These are phyloP conservation scores for Naganishia vishniacii DNA, from an alignment of 768 basidiomycete species.

Conservation along the genomic window DNA sequence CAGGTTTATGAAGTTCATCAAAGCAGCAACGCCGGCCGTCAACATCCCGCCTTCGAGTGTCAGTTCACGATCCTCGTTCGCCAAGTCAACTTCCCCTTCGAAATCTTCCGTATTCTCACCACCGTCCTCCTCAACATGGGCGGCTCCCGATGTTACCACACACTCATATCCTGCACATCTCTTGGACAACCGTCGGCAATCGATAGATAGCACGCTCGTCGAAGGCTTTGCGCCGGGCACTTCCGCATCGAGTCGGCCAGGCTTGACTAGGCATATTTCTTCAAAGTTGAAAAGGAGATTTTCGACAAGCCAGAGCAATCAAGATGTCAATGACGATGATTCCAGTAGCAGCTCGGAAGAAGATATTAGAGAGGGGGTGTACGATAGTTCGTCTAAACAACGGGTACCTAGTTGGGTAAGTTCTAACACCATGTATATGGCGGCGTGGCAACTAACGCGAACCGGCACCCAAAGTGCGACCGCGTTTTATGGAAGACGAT, in stretches of 20 bases:
- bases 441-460: no score
- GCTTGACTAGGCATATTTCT: slow-evolving; percentile 20
- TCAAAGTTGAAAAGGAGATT: slow-evolving; percentile 22
- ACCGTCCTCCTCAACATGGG: not conserved
- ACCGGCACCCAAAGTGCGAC: slow-evolving; percentile 40
- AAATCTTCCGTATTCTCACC: slow-evolving; percentile 3
- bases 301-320: slow-evolving; percentile 7
- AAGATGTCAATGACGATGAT: slow-evolving; percentile 17
- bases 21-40: slow-evolving; percentile 17
- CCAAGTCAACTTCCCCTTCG: slow-evolving; percentile 13
- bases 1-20: slow-evolving; percentile 39
- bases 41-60: slow-evolving; percentile 2
- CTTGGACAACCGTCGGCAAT: slow-evolving; percentile 7
- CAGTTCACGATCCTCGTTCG: slow-evolving; percentile 2
- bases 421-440: not conserved
- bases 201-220: slow-evolving; percentile 23
- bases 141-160: not conserved
- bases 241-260: slow-evolving; percentile 6
- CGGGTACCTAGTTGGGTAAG: slow-evolving; percentile 48
- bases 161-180: slow-evolving; percentile 9
- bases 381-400: slow-evolving; percentile 48
- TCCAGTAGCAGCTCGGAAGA: slow-evolving; percentile 27
- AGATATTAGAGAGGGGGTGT: slow-evolving; percentile 44
- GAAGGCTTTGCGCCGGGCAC: slow-evolving; percentile 24
- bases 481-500: slow-evolving; percentile 46